These are phyloP conservation scores for Candida nonsorbophila DNA, from an alignment of 805 yeast species.

Conservation along the genomic window DNA sequence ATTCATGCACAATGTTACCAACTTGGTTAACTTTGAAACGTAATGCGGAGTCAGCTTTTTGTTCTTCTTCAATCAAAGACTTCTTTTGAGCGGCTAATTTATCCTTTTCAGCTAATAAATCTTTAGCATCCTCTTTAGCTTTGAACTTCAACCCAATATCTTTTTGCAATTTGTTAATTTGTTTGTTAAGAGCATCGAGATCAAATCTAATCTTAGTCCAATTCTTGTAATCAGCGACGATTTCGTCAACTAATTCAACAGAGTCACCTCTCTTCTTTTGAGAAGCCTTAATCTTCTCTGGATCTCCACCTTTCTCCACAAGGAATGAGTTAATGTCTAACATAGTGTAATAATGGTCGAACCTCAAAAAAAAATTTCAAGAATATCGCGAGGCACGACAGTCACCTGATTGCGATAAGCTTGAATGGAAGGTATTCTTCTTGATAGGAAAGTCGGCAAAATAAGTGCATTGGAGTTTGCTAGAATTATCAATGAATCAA, in stretches of 20 bases:
- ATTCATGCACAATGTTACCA: conserved; percentile 91
- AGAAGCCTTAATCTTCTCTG: conserved; percentile 79
- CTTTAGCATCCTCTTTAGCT: conserved; percentile 91
- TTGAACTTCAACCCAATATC: conserved; percentile 89
- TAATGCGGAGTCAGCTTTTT: conserved; percentile 70
- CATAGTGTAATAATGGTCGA: conserved; percentile 39
- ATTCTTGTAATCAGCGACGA: conserved; percentile 81
- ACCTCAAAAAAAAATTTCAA: neutral
- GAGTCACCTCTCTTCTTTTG: conserved; percentile 93
- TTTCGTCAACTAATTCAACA: conserved; percentile 94
- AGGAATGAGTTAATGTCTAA: conserved; percentile 89
- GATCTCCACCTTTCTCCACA: conserved; percentile 96
- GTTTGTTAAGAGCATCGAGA: conserved; percentile 85
- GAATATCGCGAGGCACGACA: neutral
- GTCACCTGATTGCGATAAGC: neutral
- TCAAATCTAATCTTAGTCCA: conserved; percentile 85
- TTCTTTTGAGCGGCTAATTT: conserved; percentile 66
- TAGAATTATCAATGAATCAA: conserved; percentile 30
- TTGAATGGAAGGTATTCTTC: conserved; percentile 33
- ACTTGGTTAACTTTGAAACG: conserved; percentile 80
- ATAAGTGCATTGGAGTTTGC: conserved; percentile 28
- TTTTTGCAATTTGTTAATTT: conserved; percentile 84
- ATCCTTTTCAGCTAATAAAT: conserved; percentile 77
- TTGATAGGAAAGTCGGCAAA: conserved; percentile 26
- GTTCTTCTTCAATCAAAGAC: conserved; percentile 60